Evolutionary conservation across 192 early-diverging fungal genomes (phyloP).

Genomic region (Coemansia guatemalensis): DNA sequence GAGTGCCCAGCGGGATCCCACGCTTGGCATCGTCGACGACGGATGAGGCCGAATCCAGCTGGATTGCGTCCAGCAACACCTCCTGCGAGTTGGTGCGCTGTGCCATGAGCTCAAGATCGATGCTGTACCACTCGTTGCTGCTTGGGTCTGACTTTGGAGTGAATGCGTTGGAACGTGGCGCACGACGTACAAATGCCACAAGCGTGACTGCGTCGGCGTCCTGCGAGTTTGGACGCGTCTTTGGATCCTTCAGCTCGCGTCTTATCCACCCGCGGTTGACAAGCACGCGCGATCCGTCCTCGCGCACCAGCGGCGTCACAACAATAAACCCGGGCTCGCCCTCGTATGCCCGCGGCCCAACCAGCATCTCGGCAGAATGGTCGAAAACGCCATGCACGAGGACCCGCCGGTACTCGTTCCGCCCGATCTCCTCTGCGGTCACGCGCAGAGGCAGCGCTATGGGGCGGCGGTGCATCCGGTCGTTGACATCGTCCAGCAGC

Average conservation of each 20-base stretch:
- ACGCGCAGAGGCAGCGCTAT: constrained; percentile 69
- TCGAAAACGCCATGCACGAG: constrained; percentile 65
- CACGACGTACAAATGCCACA: constrained; percentile 64
- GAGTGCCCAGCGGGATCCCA: constrained; percentile 72
- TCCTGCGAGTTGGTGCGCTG: constrained; percentile 61
- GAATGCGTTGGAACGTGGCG: constrained; percentile 58
- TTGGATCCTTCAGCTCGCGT: constrained; percentile 61
- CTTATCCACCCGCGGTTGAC: constrained; percentile 91
- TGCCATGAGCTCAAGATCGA: constrained; percentile 79
- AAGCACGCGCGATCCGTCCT: constrained; percentile 70
- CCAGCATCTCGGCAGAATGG: constrained; percentile 76
- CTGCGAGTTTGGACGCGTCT: constrained; percentile 56
- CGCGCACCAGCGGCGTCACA: constrained; percentile 72
- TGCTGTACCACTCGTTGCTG: constrained; percentile 79
- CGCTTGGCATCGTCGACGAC: constrained; percentile 37
- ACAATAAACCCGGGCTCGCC: constrained; percentile 71
- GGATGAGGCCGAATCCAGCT: constrained; percentile 49
- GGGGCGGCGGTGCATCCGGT: constrained; percentile 65
- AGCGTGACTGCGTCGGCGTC: constrained; percentile 57
- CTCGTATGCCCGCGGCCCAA: constrained; percentile 74
- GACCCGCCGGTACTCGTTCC: constrained; percentile 79
- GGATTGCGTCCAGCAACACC: constrained; percentile 75
- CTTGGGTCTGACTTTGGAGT: constrained; percentile 62
- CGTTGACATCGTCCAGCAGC: constrained; percentile 66
- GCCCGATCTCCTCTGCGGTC: constrained; percentile 53